Conservation (phyloP, 75 land plant genomes). For the Azolla pinnata region DNA sequence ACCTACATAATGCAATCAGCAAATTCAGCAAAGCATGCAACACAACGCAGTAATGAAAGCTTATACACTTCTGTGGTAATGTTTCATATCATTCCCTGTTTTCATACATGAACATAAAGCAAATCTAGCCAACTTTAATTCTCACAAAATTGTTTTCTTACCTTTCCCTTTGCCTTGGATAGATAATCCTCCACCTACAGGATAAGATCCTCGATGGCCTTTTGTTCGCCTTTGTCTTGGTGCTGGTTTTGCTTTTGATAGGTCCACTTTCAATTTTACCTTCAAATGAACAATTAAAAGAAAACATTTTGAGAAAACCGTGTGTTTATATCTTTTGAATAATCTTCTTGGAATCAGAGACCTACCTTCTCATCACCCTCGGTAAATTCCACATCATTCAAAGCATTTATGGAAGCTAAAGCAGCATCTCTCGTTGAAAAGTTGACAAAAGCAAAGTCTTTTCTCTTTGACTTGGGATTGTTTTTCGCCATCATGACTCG, state of each 20-base stretch:
- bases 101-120: background rate
- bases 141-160: background rate
- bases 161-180: background rate
- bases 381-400: slow-evolving; percentile 26
- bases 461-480: slow-evolving; percentile 34
- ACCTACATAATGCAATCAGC: background rate
- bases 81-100: background rate
- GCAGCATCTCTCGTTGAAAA: slow-evolving; percentile 41
- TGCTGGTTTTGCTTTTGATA: slow-evolving; percentile 36
- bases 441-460: slow-evolving; percentile 45
- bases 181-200: background rate
- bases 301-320: too few species aligned
- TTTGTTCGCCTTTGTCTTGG: slow-evolving; percentile 17
- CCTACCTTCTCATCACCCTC: slow-evolving; percentile 41
- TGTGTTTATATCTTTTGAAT: too few species aligned
- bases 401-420: slow-evolving; percentile 33
- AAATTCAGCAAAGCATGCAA: background rate
- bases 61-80: background rate
- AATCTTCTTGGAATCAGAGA: too few species aligned
- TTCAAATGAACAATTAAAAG: background rate
- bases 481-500: slow-evolving; percentile 33
- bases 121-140: background rate
- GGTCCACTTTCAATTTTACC: slow-evolving; percentile 31
- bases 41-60: background rate
- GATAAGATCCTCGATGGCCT: slow-evolving; percentile 21